Base-by-base conservation (phyloP, 2,329 filamentous ascomycete species). In the Trichoderma polysporum region DNA sequence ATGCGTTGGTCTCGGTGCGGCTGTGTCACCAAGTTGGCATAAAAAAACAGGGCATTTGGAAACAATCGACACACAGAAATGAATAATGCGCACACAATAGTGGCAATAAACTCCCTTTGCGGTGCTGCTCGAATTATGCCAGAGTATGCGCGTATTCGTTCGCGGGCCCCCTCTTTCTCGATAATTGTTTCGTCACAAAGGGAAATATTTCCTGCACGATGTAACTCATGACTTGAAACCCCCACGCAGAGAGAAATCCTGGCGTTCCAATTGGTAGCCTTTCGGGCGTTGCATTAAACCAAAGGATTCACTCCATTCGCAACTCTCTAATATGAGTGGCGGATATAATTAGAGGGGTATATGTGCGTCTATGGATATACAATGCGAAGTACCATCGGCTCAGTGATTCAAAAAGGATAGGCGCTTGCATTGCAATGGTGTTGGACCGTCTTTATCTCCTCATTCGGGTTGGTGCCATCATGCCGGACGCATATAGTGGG, bases 191-290 rank as follows among this genome's bases (percentile, higher is more conserved):
- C 35, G 53, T 35, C 53, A 57, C 53, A 19, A 5, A 35, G n/a
- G 41, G 13, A n/a, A 22, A 27, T 19, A 50, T 50, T 13, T 19
- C 45, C 50, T 35, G 31, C 31, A 29, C n/a, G 22, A 60, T 50
- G 58, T 31, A 49, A 35, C 58, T 61, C 41, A 61, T 50, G 58
- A 45, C 9, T 49, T 13, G 8, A 25, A 61, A 50, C 22, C 31
- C 58, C 58, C 58, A 61, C 29, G 47, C 27, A 39, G 37, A 27
- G 31, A 15, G 33, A n/a, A 13, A 27, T 41, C 33, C 58, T 50
- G 12, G 22, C 17, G 25, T 17, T 61, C 58, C 58, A 50, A 61
- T 61, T 50, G 58, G 58, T 27, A 61, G 45, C 58, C 58, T 50
- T 31, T 41, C 22, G 58, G 58, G 58, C 27, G 58, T 50, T 49